phyloP scores from a whole-genome alignment of 345 rosid genomes.

The Raphanus sativus region DNA sequence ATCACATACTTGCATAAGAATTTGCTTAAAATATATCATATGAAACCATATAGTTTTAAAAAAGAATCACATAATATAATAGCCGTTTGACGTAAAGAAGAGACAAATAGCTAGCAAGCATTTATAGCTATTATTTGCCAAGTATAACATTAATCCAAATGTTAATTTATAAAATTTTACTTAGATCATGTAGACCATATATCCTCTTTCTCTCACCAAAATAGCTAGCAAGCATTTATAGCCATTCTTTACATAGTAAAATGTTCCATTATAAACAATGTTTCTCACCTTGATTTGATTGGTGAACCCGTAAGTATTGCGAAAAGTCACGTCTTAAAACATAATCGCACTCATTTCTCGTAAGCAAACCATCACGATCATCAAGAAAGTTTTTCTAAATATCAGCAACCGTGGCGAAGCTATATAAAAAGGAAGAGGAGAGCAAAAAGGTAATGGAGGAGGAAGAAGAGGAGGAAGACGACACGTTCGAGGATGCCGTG shows the following conservation, averaged over 20 bases:
- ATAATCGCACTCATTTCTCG: constrained; percentile 12
- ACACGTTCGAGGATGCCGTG: constrained; percentile 33
- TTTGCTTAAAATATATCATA: no score
- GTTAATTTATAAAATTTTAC: neutral
- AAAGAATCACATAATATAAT: no score
- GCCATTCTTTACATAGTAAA: constrained; percentile 20
- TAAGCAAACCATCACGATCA: constrained; percentile 23
- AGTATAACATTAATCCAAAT: neutral
- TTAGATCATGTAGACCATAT: neutral
- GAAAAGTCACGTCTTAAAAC: constrained; percentile 20
- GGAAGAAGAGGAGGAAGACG: constrained; percentile 26
- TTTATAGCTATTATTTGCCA: neutral
- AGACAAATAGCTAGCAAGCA: no score
- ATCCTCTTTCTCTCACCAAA: neutral
- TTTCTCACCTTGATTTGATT: constrained; percentile 19
- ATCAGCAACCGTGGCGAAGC: constrained; percentile 40
- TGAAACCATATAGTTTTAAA: no score
- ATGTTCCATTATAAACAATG: neutral
- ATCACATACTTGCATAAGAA: no score
- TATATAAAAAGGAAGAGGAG: constrained; percentile 30
- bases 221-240: constrained; percentile 9
- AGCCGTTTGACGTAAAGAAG: no score
- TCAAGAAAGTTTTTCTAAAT: constrained; percentile 13
- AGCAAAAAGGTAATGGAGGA: constrained; percentile 21
- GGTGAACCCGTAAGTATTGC: constrained; percentile 25